Conservation (phyloP, 495 filamentous ascomycete genomes). For the Aspergillus saccharolyticus region DNA sequence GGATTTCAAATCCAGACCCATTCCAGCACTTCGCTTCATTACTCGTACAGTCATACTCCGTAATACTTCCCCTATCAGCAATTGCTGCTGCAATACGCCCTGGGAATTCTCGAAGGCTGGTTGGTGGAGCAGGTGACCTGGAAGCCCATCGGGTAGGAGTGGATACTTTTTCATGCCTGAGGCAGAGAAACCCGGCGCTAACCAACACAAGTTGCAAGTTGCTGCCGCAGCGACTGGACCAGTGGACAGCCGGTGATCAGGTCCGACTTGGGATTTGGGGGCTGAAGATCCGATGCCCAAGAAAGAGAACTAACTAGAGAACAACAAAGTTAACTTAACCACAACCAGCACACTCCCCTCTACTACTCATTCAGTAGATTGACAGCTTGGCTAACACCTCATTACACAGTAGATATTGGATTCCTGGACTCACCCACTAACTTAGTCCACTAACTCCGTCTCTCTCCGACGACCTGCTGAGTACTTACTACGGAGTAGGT, state of each 20-base stretch:
- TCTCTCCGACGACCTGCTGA: not conserved
- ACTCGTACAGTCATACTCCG: too few species aligned
- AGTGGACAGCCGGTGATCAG: not conserved
- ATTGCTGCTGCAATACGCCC: not conserved
- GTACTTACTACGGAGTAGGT: not conserved
- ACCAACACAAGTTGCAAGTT: not conserved
- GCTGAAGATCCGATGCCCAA: not conserved
- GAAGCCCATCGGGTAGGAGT: not conserved
- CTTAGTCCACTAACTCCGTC: not conserved
- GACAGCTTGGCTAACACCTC: not conserved
- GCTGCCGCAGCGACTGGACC: not conserved
- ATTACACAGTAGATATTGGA: not conserved
- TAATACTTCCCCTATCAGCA: too few species aligned
- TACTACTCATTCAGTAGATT: not conserved
- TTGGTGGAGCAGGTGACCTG: conserved; percentile 17
- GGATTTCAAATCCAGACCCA: not conserved
- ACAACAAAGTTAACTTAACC: not conserved
- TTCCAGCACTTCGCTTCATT: not conserved
- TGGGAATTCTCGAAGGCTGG: conserved; percentile 15
- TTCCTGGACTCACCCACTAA: not conserved
- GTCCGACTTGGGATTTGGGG: not conserved
- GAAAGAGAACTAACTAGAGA: not conserved
- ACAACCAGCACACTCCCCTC: not conserved
- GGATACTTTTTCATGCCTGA: not conserved
- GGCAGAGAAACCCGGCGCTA: not conserved